Base-by-base conservation (phyloP, 805 yeast genomes). In the Metschnikowia amazonensis region DNA sequence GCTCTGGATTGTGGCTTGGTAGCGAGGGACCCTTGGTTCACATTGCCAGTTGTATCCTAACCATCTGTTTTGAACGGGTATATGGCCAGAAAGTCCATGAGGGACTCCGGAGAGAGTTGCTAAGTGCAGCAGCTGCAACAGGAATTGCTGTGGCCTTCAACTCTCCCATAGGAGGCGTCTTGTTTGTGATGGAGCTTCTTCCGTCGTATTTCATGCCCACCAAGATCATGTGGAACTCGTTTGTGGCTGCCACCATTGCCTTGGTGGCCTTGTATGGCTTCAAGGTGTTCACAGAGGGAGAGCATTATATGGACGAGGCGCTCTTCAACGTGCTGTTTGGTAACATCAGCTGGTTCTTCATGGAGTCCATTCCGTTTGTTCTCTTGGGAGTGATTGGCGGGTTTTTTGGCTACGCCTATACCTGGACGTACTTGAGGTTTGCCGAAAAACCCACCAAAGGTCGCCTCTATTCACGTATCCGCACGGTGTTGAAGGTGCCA, bases 21-120 rank as follows among this genome's bases (percentile, higher is more conserved):
- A 82, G 81, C 57, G 96, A 88, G 56, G 96, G 95, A 1, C 96
- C 96, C 0, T 62, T 89, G 44, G 90, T 86, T 21, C 95, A 89
- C 62, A 77, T 88, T 3, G 76, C 92, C 0, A 79, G 86, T 52
- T 80, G 86, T 51, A 67, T 81, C 23, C 54, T 56, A 65, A 46
- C 50, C 27, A 30, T 48, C 10, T 36, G 76, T 7, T 60, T 77
- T 37, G 56, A 62, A 16, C 42, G 56, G 3, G 60, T 69, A 42
- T 63, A 70, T 3, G 60, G 56, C n/a, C 37, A 51, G 9, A 23
- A 38, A 6, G 56, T 57, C 1, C 78, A 77, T 49, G 88, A 82
- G 56, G 88, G 86, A 0, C 63, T 73, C 7, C 69, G 76, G 47
- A 73, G 96, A 46, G 92, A 86, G 50, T 57, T 88, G 8, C 60